phyloP scores from a whole-genome alignment of 257 asterid genomes.

The Dorcoceras hygrometricum region DNA sequence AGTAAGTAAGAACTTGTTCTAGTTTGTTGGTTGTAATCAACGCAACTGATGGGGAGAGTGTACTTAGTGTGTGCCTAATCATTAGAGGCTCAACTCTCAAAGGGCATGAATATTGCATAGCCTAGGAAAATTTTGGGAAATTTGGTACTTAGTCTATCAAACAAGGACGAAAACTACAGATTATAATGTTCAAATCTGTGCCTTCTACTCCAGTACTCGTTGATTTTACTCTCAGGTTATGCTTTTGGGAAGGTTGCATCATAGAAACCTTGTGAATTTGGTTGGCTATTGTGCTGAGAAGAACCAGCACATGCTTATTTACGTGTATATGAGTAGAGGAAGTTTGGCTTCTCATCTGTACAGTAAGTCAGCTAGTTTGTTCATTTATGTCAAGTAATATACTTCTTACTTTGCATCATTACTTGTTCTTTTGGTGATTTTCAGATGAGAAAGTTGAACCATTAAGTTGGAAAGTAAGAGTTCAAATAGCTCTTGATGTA shows the following conservation, averaged over 20 bases:
- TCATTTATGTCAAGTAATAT: background rate
- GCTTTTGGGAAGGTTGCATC: conserved; percentile 93
- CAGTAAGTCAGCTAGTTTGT: conserved; percentile 45
- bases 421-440: conserved; percentile 15
- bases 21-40: background rate
- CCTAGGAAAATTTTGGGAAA: too few relatives aligned
- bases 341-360: conserved; percentile 90
- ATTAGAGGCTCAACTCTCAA: too few relatives aligned
- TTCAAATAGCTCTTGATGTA: conserved; percentile 91
- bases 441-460: conserved; percentile 62
- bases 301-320: conserved; percentile 85
- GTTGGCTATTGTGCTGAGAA: conserved; percentile 94
- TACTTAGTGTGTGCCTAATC: background rate
- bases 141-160: too few relatives aligned
- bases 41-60: background rate
- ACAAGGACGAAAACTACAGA: background rate
- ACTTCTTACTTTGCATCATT: background rate
- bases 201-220: background rate
- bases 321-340: conserved; percentile 90
- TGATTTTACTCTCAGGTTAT: conserved; percentile 49
- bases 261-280: conserved; percentile 95
- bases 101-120: background rate
- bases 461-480: conserved; percentile 68
- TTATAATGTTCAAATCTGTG: background rate
- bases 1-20: too few relatives aligned